These are phyloP conservation scores for Cordyceps sp. DNA, from an alignment of 2,329 filamentous ascomycete genomes.

Conservation along the genomic window DNA sequence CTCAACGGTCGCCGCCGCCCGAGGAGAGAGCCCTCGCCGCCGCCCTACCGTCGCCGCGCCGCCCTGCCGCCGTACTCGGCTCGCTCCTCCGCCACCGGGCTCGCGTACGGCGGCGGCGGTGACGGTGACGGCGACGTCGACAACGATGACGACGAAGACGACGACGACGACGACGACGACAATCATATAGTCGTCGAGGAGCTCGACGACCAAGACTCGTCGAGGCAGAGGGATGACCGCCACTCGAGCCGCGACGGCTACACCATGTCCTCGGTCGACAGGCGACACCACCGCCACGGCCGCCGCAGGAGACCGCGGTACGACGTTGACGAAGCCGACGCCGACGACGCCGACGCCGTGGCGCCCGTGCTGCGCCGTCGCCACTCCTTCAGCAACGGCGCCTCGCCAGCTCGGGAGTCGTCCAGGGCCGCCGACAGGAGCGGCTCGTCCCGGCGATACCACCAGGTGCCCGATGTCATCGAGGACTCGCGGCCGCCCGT, in stretches of 20 bases:
- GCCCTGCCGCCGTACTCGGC: background rate
- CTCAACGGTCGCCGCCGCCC: constrained; percentile 2
- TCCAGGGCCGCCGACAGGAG: constrained; percentile 13
- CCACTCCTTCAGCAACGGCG: constrained; percentile 11
- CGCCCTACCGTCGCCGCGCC: constrained; percentile 2
- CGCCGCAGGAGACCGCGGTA: constrained; percentile 8
- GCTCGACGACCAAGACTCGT: constrained; percentile 5
- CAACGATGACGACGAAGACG: background rate
- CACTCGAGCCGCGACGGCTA: constrained; percentile 12
- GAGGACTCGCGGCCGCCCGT: constrained; percentile 17
- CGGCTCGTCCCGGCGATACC: constrained; percentile 11
- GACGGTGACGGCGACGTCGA: background rate
- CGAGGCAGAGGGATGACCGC: constrained; percentile 3
- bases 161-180: background rate
- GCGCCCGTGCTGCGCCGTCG: constrained; percentile 7
- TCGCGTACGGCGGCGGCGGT: background rate
- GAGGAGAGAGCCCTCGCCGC: constrained; percentile 6
- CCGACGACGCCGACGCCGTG: constrained; percentile 7
- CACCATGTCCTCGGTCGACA: constrained; percentile 10
- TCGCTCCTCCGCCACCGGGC: constrained; percentile 2
- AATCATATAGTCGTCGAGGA: constrained; percentile 10
- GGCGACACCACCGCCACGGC: constrained; percentile 7
- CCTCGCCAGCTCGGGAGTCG: constrained; percentile 11
- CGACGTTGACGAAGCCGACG: no score
- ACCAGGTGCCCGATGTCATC: constrained; percentile 12